Evolutionary conservation across 441 rosid species (phyloP).

Genomic region (Lepidium campestre): DNA sequence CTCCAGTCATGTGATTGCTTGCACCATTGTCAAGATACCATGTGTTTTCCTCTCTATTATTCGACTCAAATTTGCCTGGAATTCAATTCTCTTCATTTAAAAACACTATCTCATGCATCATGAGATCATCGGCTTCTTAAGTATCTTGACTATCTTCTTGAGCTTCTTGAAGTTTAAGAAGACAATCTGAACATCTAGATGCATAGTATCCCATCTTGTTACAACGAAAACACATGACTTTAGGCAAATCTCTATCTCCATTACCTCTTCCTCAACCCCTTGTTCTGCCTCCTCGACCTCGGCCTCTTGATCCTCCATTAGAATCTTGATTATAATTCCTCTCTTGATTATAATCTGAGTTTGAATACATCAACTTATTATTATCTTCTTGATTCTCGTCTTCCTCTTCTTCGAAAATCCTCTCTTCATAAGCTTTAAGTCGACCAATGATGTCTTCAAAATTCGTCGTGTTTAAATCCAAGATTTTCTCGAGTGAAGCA

Average conservation of each 20-base stretch:
- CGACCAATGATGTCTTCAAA: background rate
- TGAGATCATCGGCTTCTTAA: background rate
- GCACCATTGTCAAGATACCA: background rate
- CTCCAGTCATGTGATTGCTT: background rate
- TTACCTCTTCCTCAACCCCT: no score
- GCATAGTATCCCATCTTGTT: no score
- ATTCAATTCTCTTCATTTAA: background rate
- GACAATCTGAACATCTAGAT: no score
- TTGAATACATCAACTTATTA: background rate
- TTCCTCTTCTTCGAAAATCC: background rate
- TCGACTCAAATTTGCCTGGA: background rate
- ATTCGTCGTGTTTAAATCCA: background rate
- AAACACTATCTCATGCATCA: background rate
- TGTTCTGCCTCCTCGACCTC: no score
- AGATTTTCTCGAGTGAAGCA: background rate
- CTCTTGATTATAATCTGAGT: no score
- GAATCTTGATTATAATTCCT: background rate
- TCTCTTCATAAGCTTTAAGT: background rate
- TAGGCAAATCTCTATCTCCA: no score
- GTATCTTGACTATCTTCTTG: background rate
- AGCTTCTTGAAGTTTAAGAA: no score
- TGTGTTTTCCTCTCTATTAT: background rate
- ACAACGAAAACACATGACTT: no score
- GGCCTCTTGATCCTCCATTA: no score
- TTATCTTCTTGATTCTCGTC: background rate